Conservation (phyloP, 331 rosid genomes). For the Malus hybrid region DNA sequence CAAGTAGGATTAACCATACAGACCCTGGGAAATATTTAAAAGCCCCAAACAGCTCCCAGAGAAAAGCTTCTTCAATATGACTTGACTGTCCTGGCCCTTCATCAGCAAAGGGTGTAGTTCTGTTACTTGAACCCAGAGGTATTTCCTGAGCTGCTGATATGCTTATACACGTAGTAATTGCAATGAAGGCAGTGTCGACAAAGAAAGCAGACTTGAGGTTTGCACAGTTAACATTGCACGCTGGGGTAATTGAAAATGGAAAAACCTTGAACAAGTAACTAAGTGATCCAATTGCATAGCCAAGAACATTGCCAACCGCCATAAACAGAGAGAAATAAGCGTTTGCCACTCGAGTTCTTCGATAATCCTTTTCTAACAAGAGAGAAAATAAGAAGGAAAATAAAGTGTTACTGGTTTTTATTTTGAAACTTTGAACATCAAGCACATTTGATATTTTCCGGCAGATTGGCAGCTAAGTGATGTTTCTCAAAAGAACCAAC, state of each 20-base stretch:
- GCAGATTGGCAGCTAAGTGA: background rate
- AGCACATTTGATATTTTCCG: background rate
- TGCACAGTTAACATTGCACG: slow-evolving; percentile 67
- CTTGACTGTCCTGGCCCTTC: slow-evolving; percentile 47
- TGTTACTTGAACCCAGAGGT: slow-evolving; percentile 35
- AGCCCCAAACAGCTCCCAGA: slow-evolving; percentile 80
- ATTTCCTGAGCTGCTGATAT: slow-evolving; percentile 53
- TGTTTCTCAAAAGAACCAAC: background rate
- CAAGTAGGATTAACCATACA: slow-evolving; percentile 62
- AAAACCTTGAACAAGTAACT: slow-evolving; percentile 77
- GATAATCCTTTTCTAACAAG: slow-evolving; percentile 66
- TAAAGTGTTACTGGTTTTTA: slow-evolving; percentile 9
- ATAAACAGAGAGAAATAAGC: slow-evolving; percentile 83
- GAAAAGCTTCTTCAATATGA: slow-evolving; percentile 62
- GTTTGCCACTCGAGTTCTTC: slow-evolving; percentile 84
- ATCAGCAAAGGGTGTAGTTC: slow-evolving; percentile 25
- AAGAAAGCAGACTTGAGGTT: slow-evolving; percentile 87
- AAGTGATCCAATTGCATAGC: slow-evolving; percentile 77
- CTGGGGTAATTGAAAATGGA: slow-evolving; percentile 51
- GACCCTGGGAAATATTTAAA: slow-evolving; percentile 56
- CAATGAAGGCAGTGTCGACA: slow-evolving; percentile 51
- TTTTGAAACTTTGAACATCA: background rate
- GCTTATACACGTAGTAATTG: slow-evolving; percentile 51
- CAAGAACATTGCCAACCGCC: slow-evolving; percentile 87
- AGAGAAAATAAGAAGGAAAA: slow-evolving; percentile 17